Percentiles rank a stretch among this genome's conserved stretches.
Conservation (phyloP, 768 basidiomycete genomes). For the Suillus cothurnatus region DNA sequence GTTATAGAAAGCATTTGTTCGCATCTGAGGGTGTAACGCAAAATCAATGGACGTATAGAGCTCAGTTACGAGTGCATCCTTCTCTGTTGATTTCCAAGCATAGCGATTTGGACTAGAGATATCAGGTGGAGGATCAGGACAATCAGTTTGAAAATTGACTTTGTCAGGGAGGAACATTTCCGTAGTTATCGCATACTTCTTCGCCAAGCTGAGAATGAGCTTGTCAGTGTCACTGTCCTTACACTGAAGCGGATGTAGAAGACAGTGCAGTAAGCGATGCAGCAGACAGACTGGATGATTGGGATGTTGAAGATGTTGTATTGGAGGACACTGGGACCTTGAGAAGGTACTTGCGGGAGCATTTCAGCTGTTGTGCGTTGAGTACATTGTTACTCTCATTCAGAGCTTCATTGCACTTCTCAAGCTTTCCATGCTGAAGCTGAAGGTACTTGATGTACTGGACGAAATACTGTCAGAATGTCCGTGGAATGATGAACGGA, state of each 20-base stretch:
- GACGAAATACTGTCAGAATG: neutral
- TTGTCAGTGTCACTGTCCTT: too few relatives aligned
- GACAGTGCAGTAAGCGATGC: neutral
- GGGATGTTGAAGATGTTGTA: too few relatives aligned
- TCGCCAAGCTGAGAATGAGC: neutral
- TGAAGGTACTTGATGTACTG: neutral
- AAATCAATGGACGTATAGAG: neutral
- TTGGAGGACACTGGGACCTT: too few relatives aligned
- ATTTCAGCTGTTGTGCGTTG: neutral
- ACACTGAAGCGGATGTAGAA: too few relatives aligned
- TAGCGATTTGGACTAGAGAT: neutral
- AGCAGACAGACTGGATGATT: too few relatives aligned
- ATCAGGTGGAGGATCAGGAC: neutral
- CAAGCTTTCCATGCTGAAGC: neutral
- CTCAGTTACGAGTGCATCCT: neutral
- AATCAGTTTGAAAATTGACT: neutral
- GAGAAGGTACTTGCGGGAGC: neutral
- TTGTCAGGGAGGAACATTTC: neutral
- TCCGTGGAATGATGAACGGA: too few relatives aligned
- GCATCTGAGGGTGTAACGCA: neutral
- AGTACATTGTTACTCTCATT: neutral
- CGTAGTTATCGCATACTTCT: constrained; percentile 1
- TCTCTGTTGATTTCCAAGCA: neutral
- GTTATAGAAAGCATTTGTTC: neutral
- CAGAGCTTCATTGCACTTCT: neutral